These are phyloP conservation scores for Neurospora crassa DNA, from an alignment of 2,329 filamentous ascomycete genomes.

Conservation along the genomic window DNA sequence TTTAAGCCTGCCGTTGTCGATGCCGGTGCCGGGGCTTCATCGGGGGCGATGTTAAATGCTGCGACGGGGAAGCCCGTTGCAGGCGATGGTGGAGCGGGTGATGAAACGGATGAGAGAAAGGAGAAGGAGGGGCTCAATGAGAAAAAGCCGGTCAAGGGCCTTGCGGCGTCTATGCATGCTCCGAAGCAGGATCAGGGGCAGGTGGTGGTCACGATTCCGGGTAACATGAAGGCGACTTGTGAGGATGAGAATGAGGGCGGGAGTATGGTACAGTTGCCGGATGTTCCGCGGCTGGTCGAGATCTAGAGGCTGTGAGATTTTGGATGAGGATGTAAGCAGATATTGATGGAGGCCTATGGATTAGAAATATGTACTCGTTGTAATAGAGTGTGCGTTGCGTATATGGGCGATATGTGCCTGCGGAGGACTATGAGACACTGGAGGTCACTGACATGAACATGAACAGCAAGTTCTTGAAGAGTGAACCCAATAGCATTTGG, in stretches of 20 bases:
- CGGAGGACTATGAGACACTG: not conserved
- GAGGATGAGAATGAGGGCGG: not conserved
- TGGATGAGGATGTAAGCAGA: not conserved
- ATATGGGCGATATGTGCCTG: not conserved
- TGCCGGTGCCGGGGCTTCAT: conserved; percentile 29
- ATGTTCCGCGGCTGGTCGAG: not conserved
- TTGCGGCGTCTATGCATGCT: not conserved
- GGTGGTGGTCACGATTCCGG: not conserved
- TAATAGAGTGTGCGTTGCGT: not conserved
- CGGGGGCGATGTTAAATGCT: conserved; percentile 27
- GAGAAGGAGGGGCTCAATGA: not conserved
- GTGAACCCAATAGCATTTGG: not conserved
- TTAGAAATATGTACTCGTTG: not conserved
- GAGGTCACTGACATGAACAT: not conserved
- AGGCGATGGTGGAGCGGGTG: not conserved
- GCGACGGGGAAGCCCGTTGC: not conserved
- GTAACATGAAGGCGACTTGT: not conserved
- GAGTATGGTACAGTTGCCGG: not conserved
- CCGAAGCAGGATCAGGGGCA: not conserved
- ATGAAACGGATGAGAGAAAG: not conserved
- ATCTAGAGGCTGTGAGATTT: not conserved
- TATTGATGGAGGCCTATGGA: not conserved
- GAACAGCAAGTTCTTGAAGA: not conserved
- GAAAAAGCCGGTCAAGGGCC: not conserved
- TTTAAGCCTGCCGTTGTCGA: conserved; percentile 20